These are phyloP conservation scores for Triticum dicoccoides DNA, from an alignment of 176 grass and related monocot genomes.

Conservation along the genomic window DNA sequence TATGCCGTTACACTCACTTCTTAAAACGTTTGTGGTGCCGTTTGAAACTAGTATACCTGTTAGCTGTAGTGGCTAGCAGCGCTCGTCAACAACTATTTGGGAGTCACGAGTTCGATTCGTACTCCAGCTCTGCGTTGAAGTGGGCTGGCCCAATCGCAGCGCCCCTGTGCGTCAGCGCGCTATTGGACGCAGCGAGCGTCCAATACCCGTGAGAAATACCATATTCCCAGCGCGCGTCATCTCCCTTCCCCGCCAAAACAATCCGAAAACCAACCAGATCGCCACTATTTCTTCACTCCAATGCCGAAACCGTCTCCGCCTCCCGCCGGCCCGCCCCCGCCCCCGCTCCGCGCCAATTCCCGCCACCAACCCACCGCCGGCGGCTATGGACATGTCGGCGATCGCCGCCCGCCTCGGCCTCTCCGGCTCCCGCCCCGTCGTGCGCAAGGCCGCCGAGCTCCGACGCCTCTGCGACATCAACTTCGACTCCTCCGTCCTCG, in stretches of 20 bases:
- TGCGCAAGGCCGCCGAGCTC: conserved; percentile 90
- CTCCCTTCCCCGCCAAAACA: conserved; percentile 42
- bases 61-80: no score
- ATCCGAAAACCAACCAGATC: conserved; percentile 21
- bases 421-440: conserved; percentile 40
- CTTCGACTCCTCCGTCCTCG: conserved; percentile 86
- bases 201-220: conserved; percentile 15
- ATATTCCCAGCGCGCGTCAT: conserved; percentile 28
- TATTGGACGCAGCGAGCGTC: no score
- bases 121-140: no score
- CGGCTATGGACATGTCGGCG: conserved; percentile 71
- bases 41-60: no score
- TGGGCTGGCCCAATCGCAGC: no score
- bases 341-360: neutral
- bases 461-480: conserved; percentile 77
- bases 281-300: conserved; percentile 13
- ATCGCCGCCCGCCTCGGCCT: conserved; percentile 72
- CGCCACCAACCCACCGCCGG: neutral
- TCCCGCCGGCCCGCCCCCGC: neutral
- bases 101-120: no score
- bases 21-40: no score
- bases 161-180: no score
- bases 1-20: no score
- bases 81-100: no score
- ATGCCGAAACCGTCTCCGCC: conserved; percentile 22